phyloP scores from a whole-genome alignment of 495 filamentous ascomycete species.

The Zalerion maritima region DNA sequence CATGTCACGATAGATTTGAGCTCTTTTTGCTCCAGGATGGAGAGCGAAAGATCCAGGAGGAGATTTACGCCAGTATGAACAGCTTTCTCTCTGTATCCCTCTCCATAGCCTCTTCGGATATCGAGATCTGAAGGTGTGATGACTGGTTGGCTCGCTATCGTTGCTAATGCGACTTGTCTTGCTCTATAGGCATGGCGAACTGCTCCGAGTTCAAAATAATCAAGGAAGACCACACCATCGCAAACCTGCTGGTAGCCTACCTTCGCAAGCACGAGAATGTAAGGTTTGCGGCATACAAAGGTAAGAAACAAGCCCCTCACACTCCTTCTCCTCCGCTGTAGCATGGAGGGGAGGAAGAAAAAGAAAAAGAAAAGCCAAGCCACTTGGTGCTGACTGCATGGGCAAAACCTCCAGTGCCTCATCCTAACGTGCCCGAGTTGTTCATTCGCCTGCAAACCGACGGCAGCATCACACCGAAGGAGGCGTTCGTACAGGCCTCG shows the following conservation, averaged over 20 bases:
- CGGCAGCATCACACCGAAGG: conserved; percentile 68
- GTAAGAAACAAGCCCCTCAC: conserved; percentile 24
- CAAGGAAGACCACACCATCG: conserved; percentile 95
- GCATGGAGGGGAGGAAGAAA: too few relatives aligned
- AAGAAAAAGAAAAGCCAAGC: too few relatives aligned
- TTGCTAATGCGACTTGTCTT: conserved; percentile 6
- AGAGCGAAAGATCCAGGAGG: conserved; percentile 84
- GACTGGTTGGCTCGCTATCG: background rate
- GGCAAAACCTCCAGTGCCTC: conserved; percentile 42
- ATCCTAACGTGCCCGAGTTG: conserved; percentile 76
- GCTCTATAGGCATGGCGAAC: conserved; percentile 56
- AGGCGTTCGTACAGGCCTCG: conserved; percentile 67
- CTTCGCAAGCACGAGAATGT: conserved; percentile 69
- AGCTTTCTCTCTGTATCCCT: conserved; percentile 14
- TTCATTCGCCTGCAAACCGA: conserved; percentile 85
- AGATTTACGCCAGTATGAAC: conserved; percentile 78
- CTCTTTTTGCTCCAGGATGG: conserved; percentile 70
- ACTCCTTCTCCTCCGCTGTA: background rate
- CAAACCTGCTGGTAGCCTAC: conserved; percentile 69
- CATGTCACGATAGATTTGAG: conserved; percentile 54
- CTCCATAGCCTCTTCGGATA: background rate
- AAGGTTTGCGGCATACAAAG: conserved; percentile 74
- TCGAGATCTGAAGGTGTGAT: background rate
- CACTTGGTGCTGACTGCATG: background rate
- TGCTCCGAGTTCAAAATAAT: conserved; percentile 81